Percentiles rank a stretch among this genome's conserved stretches.
phyloP scores from a whole-genome alignment of 2,329 filamentous ascomycete species.

The Fusarium duplospermum region DNA sequence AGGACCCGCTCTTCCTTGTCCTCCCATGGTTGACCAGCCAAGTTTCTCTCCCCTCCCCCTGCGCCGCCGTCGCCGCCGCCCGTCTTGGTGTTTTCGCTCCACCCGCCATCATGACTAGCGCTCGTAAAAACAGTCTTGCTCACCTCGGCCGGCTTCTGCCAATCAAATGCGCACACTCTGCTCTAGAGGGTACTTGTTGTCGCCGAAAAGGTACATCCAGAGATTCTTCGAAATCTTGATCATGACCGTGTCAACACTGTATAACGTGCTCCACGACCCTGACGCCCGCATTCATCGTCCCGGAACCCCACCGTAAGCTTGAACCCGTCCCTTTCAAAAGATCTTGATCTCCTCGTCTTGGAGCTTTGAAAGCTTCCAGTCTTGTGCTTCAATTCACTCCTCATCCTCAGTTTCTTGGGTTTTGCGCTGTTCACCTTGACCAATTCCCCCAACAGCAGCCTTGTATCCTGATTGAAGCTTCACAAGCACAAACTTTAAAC shows the following conservation, averaged over 20 bases:
- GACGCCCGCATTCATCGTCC: conserved; percentile 3
- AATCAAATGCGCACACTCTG: conserved; percentile 2
- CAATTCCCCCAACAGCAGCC: background rate
- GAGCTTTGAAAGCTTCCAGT: conserved; percentile 23
- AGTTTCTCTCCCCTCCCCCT: conserved; percentile 12
- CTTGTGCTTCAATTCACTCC: conserved; percentile 6
- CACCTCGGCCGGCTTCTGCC: background rate
- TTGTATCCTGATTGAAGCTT: background rate
- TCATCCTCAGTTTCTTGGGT: conserved; percentile 1
- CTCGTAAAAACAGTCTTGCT: conserved; percentile 24
- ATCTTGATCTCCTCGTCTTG: conserved; percentile 27
- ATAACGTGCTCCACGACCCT: conserved; percentile 1
- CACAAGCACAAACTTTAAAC: background rate
- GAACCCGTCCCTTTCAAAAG: conserved; percentile 23
- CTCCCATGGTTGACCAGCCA: conserved; percentile 11
- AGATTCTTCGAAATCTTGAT: conserved; percentile 11
- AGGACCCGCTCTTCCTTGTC: conserved; percentile 17
- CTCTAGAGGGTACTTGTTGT: conserved; percentile 10
- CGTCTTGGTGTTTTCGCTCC: conserved; percentile 31
- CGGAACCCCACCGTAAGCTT: conserved; percentile 26
- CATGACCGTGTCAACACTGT: conserved; percentile 19
- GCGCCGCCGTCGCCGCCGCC: conserved; percentile 18
- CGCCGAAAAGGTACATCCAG: conserved; percentile 20
- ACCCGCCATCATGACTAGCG: conserved; percentile 28
- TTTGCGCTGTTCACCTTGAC: background rate